Base-by-base conservation (phyloP, 495 filamentous ascomycete species). In the Tuber umbilicatum region DNA sequence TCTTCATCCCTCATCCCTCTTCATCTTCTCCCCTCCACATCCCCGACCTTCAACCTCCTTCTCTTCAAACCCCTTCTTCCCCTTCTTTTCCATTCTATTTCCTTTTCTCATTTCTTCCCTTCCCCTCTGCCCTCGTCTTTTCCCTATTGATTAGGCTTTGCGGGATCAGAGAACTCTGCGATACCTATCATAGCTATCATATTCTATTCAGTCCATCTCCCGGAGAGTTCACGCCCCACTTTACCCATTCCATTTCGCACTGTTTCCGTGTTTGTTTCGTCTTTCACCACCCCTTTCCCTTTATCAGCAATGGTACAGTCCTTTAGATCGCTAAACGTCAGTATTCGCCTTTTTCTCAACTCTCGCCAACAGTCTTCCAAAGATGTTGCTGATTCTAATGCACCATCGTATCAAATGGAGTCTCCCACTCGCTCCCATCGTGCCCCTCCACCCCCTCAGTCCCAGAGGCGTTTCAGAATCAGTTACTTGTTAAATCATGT, bases 391-490 rank as follows among this genome's bases (percentile, higher is more conserved):
- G 21, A 67, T 31, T 69, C 75, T 23, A 71, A 73, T 39, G 72
- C 75, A 5, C 75, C 77, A 17, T 74, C 77, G 21, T 78, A 74
- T 69, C 75, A 71, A 23, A 73, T 74, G 40, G 68, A 45, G 50
- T 21, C 16, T 2, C 69, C 77, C 17, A n/a, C 69, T 7, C 72
- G 39, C 23, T 37, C 75, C 2, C 60, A 41, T 12, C 43, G 69
- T 37, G 64, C 76, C 19, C 69, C 69, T 27, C 71, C 43, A 16
- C 55, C 72, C 2, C 76, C 43, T 17, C 50, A 69, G 14, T 60
- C 60, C 4, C 69, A 55, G 21, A 71, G 75, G 19, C 72, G 75
- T 43, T 75, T 79, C 55, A 76, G 75, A 12, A 78, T 72, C 69
- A 42, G 72, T n/a, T 69, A 55, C 21, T 37, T 79, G 19, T 17